Base-by-base conservation (phyloP, 176 grass and related monocot genomes). In the Carex parvula region DNA sequence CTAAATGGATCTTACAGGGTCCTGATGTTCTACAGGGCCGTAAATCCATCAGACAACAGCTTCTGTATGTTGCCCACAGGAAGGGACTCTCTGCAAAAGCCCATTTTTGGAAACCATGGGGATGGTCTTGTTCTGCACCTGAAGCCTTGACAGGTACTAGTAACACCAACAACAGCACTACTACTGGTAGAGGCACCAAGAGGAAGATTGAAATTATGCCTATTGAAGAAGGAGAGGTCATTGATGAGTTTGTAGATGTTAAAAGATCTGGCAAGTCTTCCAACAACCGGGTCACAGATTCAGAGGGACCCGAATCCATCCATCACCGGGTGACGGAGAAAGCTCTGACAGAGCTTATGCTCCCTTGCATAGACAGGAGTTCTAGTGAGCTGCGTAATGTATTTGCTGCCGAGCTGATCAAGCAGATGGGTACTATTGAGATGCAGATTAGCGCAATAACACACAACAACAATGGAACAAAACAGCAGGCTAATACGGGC, bases 61-160 rank as follows among this genome's bases (percentile, higher is more conserved):
- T 99, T 89, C 52, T 99, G 50, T 81, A 81, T 50, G 83, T 99
- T 29, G 97, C 97, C 70, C 91, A 91, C 82, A 60, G 93, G 54
- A 96, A 92, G 82, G 81, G 67, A 3, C 90, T 99, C 86, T 64
- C 97, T 17, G 87, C 75, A 35, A 94, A 99, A 69, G 33, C 81
- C 32, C 91, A 93, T 79, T 84, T 88, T 92, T 99, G 97, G 97
- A 99, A 91, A 88, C 97, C 97, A 70, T 99, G 97, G 97, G 97
- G 97, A 8, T 99, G 97, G 97, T 85, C 90, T 81, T 76, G 71
- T 84, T 87, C 91, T 84, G 41, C 80, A 70, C 57, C 37, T 83
- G 93, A 96, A 88, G 41, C 64, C 57, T 33, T 67, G 52, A 32
- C 85, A 39, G 90, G 42, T 24, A 52, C 33, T 22, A 83, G 44